These are phyloP conservation scores for Vaccinium myrtillus DNA, from an alignment of 148 eudicot genomes.

Conservation along the genomic window DNA sequence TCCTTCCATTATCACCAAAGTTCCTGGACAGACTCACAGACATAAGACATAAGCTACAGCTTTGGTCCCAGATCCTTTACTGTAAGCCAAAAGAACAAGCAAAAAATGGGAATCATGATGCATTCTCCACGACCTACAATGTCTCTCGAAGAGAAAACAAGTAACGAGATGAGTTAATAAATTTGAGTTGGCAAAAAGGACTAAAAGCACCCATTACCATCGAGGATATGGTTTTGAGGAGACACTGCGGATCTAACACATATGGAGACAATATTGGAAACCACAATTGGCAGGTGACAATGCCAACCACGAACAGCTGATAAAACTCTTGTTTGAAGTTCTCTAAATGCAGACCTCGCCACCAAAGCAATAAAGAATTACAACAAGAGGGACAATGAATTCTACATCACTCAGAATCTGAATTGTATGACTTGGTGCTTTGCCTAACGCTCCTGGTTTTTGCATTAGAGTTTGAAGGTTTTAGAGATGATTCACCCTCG, in stretches of 20 bases:
- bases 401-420: constrained; percentile 65
- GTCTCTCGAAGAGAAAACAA: neutral
- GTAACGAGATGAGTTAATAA: neutral
- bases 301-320: neutral
- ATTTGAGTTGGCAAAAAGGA: neutral
- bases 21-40: too few species aligned
- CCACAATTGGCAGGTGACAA: neutral
- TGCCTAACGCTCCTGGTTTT: constrained; percentile 70
- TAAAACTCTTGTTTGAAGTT: neutral
- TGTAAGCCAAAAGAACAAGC: neutral
- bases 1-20: too few species aligned
- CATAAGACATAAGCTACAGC: neutral
- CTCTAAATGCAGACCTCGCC: neutral
- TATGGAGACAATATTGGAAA: neutral
- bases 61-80: neutral
- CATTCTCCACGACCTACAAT: neutral
- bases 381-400: neutral
- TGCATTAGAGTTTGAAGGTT: constrained; percentile 46
- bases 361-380: neutral
- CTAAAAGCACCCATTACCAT: neutral
- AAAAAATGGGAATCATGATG: neutral
- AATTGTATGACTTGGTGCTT: constrained; percentile 54
- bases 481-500: constrained; percentile 84
- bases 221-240: neutral
- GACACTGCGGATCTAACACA: neutral